phyloP scores from a whole-genome alignment of 2,329 filamentous ascomycete genomes.

The Exophiala phaeomuriformis region DNA sequence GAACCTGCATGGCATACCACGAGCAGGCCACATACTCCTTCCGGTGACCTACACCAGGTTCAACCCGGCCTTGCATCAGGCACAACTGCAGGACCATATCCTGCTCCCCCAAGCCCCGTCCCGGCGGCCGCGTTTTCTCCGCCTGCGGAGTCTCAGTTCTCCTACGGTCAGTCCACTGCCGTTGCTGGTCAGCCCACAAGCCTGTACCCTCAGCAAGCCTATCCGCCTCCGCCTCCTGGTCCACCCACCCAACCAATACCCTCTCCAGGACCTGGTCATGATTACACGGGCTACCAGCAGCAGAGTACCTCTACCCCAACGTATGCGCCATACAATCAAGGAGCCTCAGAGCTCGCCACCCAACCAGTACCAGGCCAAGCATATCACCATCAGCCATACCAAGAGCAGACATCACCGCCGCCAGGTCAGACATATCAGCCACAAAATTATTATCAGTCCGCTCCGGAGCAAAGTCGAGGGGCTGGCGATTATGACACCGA shows the following conservation, averaged over 20 bases:
- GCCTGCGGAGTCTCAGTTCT: neutral
- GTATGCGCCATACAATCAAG: slow-evolving; percentile 17
- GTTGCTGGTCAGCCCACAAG: neutral
- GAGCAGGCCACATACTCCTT: slow-evolving; percentile 16
- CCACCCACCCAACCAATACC: slow-evolving; percentile 13
- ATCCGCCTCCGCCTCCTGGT: slow-evolving; percentile 20
- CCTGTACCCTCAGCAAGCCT: slow-evolving; percentile 11
- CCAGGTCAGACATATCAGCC: slow-evolving; percentile 20
- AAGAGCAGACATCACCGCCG: slow-evolving; percentile 5
- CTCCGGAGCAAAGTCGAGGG: slow-evolving; percentile 16
- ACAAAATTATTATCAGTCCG: slow-evolving; percentile 14
- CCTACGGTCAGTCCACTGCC: slow-evolving; percentile 1
- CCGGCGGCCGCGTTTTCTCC: neutral
- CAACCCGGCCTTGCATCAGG: neutral
- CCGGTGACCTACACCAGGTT: slow-evolving; percentile 4
- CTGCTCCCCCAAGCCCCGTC: neutral
- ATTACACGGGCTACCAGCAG: slow-evolving; percentile 11
- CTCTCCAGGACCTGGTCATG: slow-evolving; percentile 1
- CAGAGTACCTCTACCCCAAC: slow-evolving; percentile 2
- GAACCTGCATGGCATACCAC: slow-evolving; percentile 26
- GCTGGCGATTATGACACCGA: slow-evolving; percentile 18
- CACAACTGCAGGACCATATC: neutral
- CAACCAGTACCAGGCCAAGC: slow-evolving; percentile 15
- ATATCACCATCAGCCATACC: slow-evolving; percentile 21
- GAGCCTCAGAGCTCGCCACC: slow-evolving; percentile 15